Base-by-base conservation (phyloP, 495 filamentous ascomycete species). In the Lophium mytilinum region DNA sequence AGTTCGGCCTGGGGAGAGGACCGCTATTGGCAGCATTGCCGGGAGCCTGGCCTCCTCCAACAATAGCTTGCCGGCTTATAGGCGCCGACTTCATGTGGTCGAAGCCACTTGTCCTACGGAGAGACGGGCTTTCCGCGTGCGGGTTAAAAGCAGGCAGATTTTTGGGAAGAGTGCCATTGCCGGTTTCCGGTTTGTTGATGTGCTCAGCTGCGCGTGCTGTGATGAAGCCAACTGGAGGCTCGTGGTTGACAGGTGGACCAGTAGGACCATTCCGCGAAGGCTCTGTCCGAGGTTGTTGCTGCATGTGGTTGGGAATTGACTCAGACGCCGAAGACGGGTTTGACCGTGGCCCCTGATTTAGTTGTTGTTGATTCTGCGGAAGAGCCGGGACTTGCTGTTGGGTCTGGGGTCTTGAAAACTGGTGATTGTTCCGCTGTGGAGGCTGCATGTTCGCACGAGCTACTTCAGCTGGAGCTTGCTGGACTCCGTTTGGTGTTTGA, bases 51-150 rank as follows among this genome's bases (percentile, higher is more conserved):
- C 46, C 53, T 18, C 4, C 43, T 0, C 74, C 72, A 30, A 75
- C 73, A 50, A 79, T 61, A 3, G 72, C 67, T 17, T 67, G 71
- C 47, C 71, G 79, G 3, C 72, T 75, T 0, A 94, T 74, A 0
- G 88, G 85, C 37, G 82, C 80, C 30, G 81, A 86, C 52, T 81
- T 85, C 24, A 73, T 82, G 62, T 93, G 88, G 60, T 95, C 89
- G 46, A 96, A 78, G n/a, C 90, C 90, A 0, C 86, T 84, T 3
- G 91, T 95, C 65, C 92, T 90, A 34, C 88, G 84, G 56, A 95
- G 92, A 0, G 88, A 90, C 0, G 90, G 88, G 58, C 86, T 90
- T 61, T 95, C 89, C 4, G 83, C 77, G 53, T 85, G 81, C 3
- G 89, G 89, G 66, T 96, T 88, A 70, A 95, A 96, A 48, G 75